Evolutionary conservation across 345 rosid species (phyloP), one percentile per base, ranked within the genome.

Genomic region (Trapa incisa): DNA sequence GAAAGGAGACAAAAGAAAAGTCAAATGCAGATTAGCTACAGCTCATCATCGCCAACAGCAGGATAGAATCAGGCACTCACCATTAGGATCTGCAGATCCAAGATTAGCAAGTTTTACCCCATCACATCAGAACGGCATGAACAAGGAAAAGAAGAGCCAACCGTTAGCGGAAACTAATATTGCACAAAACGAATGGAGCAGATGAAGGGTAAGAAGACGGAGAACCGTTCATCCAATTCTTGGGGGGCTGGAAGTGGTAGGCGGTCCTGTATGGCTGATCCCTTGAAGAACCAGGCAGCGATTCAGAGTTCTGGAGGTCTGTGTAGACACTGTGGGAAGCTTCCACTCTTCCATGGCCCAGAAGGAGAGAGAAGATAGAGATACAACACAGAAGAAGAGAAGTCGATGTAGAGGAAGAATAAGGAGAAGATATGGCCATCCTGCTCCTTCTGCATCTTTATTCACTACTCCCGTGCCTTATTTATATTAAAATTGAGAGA

Each of bases 171-270:
- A 11, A 6, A 11, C 22, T 43, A 3, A 48, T 54, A 38, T 13
- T 45, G 2, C 29, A 45, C n/a, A 5, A 50, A 9, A 45, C 41
- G 54, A 41, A 10, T 14, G n/a, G 36, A 50, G 52, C 36, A 37
- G 17, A 38, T 2, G 16, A 35, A 38, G 6, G 9, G 15, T 17
- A 22, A 15, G 32, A 54, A 33, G 54, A 14, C 35, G 9, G 50
- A 37, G 57, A 65, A 88, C 95, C 95, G 66, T 86, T 90, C 76
- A 86, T 83, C 95, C 95, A 90, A 63, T 86, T 86, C 70, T 80
- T 82, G 70, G 83, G 79, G 42, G 92, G 89, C 64, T 90, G 92
- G 64, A 90, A 90, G 66, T 90, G 92, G 61, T 74, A 90, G 48
- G 72, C 83, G 36, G 95, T 88, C 70, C 89, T 77, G 66, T 90